Evolutionary conservation across 2,329 filamentous ascomycete genomes (phyloP).

Genomic region (Ceratocystis ficicola): DNA sequence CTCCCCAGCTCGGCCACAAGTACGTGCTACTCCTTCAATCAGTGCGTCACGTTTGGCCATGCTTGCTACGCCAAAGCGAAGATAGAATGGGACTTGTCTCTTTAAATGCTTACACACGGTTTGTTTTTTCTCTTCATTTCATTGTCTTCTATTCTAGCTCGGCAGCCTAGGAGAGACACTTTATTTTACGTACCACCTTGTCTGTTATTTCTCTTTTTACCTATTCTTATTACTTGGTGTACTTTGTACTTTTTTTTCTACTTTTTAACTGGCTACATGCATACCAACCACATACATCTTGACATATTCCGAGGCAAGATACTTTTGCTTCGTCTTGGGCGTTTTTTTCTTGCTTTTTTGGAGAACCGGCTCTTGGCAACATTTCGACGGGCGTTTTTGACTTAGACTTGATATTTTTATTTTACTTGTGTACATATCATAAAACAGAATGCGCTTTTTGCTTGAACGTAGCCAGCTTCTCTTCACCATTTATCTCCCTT

Average conservation of each 20-base stretch:
- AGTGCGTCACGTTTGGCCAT: conserved; percentile 17
- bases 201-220: not conserved
- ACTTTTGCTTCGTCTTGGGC: not conserved
- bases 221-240: conserved; percentile 1
- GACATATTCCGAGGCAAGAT: not conserved
- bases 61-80: conserved; percentile 18
- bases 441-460: not conserved
- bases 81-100: not conserved
- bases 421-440: not conserved
- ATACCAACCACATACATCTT: conserved; percentile 6
- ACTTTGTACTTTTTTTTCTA: not conserved
- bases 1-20: not conserved
- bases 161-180: no score
- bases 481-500: no score
- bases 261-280: not conserved
- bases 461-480: no score
- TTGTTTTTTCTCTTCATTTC: conserved; percentile 5
- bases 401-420: not conserved
- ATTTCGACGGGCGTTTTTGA: not conserved
- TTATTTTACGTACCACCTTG: not conserved
- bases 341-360: not conserved
- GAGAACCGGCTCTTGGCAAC: not conserved
- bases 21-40: conserved; percentile 11
- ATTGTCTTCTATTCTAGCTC: not conserved
- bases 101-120: not conserved